phyloP scores from a whole-genome alignment of 495 filamentous ascomycete species.

The Trichoderma reesei region DNA sequence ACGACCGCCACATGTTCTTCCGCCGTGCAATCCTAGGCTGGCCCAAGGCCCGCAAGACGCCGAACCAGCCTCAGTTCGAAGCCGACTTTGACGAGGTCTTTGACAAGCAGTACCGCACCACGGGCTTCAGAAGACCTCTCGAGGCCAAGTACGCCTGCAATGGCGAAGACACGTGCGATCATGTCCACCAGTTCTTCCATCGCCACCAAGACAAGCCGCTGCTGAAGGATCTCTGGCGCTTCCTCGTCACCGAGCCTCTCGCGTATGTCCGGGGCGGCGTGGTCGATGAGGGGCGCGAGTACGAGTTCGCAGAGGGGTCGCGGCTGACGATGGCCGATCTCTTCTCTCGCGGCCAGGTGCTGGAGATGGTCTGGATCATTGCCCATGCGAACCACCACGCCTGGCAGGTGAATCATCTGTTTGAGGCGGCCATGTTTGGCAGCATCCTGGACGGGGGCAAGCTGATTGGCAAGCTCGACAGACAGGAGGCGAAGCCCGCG shows the following conservation, averaged over 20 bases:
- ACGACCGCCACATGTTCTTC: slow-evolving; percentile 23
- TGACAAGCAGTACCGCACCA: slow-evolving; percentile 22
- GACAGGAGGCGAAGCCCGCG: slow-evolving; percentile 11
- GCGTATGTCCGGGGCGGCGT: slow-evolving; percentile 20
- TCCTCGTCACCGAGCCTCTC: slow-evolving; percentile 18
- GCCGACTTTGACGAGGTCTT: slow-evolving; percentile 26
- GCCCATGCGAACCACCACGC: slow-evolving; percentile 27
- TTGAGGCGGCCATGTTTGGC: slow-evolving; percentile 31
- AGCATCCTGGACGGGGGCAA: slow-evolving; percentile 26
- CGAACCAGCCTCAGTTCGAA: slow-evolving; percentile 17
- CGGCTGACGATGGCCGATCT: slow-evolving; percentile 19
- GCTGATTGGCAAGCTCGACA: slow-evolving; percentile 24
- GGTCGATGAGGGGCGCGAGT: slow-evolving; percentile 16
- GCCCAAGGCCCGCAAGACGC: slow-evolving; percentile 18
- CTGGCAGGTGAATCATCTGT: slow-evolving; percentile 29
- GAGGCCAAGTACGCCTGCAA: slow-evolving; percentile 19
- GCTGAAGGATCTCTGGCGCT: slow-evolving; percentile 20
- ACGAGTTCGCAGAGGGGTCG: slow-evolving; percentile 17
- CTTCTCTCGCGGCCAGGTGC: slow-evolving; percentile 20
- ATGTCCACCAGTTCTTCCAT: slow-evolving; percentile 18
- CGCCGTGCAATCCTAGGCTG: slow-evolving; percentile 23
- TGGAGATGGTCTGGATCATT: slow-evolving; percentile 25
- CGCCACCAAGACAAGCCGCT: slow-evolving; percentile 12
- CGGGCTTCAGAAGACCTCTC: slow-evolving; percentile 23
- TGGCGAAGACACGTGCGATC: slow-evolving; percentile 21